Conservation (phyloP, 148 eudicot species). For the Salicornia ramosissima region DNA sequence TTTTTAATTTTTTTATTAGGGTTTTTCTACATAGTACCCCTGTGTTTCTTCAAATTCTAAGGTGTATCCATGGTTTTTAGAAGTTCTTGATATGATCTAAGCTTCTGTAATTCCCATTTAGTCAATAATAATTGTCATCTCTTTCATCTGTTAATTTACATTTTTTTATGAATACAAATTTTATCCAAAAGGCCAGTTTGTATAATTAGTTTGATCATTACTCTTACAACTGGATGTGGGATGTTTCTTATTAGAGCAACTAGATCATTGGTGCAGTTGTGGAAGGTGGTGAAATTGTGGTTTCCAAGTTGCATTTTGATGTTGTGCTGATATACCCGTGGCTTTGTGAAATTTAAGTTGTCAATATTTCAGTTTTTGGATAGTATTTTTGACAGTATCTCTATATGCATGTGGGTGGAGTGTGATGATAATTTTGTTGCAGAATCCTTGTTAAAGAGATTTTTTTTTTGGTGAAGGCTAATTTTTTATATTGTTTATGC, state of each 20-base stretch:
- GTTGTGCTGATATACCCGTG: neutral
- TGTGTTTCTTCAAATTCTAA: neutral
- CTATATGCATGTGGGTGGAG: conserved; percentile 10
- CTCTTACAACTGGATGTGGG: neutral
- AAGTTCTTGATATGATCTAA: no score
- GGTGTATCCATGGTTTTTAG: no score
- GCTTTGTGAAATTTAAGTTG: neutral
- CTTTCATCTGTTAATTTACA: no score
- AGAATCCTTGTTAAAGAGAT: no score
- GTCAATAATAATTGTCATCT: no score
- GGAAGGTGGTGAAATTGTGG: neutral
- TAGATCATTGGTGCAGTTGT: neutral
- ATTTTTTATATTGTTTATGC: neutral
- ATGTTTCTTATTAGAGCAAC: neutral
- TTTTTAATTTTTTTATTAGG: no score
- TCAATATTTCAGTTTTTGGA: neutral
- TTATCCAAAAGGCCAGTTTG: no score
- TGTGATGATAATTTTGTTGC: no score
- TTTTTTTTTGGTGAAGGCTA: neutral
- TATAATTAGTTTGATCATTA: neutral
- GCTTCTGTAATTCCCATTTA: no score
- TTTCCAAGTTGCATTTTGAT: neutral
- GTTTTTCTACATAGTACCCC: no score
- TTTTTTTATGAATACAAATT: no score
- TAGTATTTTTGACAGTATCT: neutral